Conservation (phyloP, 2,329 filamentous ascomycete genomes). For the Trichoderma arundinaceum region DNA sequence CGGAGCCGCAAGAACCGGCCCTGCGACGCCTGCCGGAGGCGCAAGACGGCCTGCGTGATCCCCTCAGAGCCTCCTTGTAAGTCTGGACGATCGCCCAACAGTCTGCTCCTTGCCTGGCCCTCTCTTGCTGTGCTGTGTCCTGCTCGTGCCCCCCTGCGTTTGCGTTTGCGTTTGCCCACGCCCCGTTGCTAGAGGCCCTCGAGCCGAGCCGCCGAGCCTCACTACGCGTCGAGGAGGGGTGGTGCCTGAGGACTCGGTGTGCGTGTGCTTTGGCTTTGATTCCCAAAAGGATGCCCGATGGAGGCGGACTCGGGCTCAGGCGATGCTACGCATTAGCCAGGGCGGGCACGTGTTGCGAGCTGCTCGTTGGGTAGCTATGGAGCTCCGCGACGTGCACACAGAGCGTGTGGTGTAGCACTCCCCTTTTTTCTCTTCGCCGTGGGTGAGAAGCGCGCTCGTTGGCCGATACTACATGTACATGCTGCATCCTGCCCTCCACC, state of each 20-base stretch:
- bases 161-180: too few relatives aligned
- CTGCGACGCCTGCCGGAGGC: conserved; percentile 52
- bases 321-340: conserved; percentile 8
- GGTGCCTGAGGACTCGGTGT: not conserved
- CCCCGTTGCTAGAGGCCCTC: not conserved
- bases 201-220: conserved; percentile 17
- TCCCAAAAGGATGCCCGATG: not conserved
- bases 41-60: conserved; percentile 56
- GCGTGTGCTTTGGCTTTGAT: not conserved
- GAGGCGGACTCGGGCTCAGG: not conserved
- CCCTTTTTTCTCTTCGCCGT: not conserved
- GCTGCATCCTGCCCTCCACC: conserved; percentile 5
- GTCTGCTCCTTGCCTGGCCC: not conserved
- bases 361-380: conserved; percentile 14
- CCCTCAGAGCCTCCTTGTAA: conserved; percentile 52
- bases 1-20: conserved; percentile 54
- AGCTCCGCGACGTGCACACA: not conserved
- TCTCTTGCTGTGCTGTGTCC: not conserved
- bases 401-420: not conserved
- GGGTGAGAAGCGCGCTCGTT: not conserved
- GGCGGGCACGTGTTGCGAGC: conserved; percentile 8
- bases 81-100: conserved; percentile 33
- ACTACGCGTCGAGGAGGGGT: conserved; percentile 9
- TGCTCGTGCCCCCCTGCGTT: not conserved
- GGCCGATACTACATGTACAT: conserved; percentile 14